Conservation (phyloP, 2,329 filamentous ascomycete genomes). For the Fusarium musae region DNA sequence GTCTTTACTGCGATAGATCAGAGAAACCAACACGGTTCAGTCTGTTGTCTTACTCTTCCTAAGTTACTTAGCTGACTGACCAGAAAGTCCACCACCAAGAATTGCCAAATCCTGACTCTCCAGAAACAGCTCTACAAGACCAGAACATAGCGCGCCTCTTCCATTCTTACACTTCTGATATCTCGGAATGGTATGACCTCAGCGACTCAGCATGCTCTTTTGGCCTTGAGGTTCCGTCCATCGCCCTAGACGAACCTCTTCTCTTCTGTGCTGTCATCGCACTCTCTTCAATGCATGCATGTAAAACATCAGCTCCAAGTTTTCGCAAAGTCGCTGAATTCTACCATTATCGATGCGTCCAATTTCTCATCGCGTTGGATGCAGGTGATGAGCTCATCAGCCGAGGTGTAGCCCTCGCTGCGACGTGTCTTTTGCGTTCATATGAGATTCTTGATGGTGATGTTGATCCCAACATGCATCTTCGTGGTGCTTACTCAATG, state of each 20-base stretch:
- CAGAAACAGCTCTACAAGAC: slow-evolving; percentile 46
- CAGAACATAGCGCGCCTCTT: slow-evolving; percentile 51
- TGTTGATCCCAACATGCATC: slow-evolving; percentile 56
- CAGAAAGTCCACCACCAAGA: slow-evolving; percentile 11
- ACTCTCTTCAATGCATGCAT: slow-evolving; percentile 55
- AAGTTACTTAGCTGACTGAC: background rate
- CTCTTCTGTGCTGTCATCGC: slow-evolving; percentile 58
- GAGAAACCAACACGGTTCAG: slow-evolving; percentile 31
- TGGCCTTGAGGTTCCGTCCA: slow-evolving; percentile 47
- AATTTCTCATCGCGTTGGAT: slow-evolving; percentile 52
- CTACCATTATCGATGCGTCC: slow-evolving; percentile 55
- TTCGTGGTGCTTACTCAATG: slow-evolving; percentile 60
- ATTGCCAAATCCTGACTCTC: slow-evolving; percentile 24
- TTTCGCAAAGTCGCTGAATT: slow-evolving; percentile 48
- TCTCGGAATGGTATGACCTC: slow-evolving; percentile 61
- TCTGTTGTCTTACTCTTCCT: background rate
- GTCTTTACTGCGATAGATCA: slow-evolving; percentile 51
- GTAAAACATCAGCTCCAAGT: slow-evolving; percentile 46
- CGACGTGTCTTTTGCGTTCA: slow-evolving; percentile 59
- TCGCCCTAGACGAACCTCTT: slow-evolving; percentile 53
- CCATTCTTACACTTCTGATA: slow-evolving; percentile 51
- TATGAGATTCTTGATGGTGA: slow-evolving; percentile 60
- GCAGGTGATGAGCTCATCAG: slow-evolving; percentile 45
- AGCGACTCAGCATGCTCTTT: slow-evolving; percentile 54
- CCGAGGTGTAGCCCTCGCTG: slow-evolving; percentile 55